phyloP scores from a whole-genome alignment of 2,329 filamentous ascomycete genomes.

The Tolypocladium amazonense region DNA sequence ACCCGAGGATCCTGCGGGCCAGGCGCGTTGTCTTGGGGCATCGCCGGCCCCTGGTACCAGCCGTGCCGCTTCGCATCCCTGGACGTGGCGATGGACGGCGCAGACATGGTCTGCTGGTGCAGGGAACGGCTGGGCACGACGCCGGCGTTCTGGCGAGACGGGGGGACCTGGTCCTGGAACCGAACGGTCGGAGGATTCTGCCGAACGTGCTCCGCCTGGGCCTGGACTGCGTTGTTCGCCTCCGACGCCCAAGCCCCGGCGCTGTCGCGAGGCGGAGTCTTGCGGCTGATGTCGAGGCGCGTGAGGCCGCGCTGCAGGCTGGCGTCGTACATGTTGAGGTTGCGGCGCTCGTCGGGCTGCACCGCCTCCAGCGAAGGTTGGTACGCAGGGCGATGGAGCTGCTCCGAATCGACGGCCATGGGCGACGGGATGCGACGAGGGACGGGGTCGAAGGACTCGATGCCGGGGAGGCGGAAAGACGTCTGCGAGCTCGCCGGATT shows the following conservation, averaged over 20 bases:
- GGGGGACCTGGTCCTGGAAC: constrained; percentile 38
- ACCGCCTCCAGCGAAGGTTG: constrained; percentile 18
- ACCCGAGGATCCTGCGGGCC: constrained; percentile 19
- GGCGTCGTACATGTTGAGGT: constrained; percentile 51
- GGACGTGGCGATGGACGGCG: constrained; percentile 43
- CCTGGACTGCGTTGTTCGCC: constrained; percentile 42
- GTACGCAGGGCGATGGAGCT: constrained; percentile 21
- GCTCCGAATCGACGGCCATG: constrained; percentile 60
- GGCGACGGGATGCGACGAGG: constrained; percentile 60
- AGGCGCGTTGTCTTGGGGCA: constrained; percentile 24
- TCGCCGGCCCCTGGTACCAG: constrained; percentile 55
- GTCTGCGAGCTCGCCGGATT: constrained; percentile 41
- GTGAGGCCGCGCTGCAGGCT: constrained; percentile 56
- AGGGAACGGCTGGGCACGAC: constrained; percentile 15
- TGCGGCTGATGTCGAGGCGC: constrained; percentile 51
- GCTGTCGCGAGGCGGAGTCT: constrained; percentile 38
- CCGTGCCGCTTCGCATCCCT: constrained; percentile 56
- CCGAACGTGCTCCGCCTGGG: constrained; percentile 41
- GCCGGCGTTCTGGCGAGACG: constrained; percentile 19
- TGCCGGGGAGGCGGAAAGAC: constrained; percentile 67
- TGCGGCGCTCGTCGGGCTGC: constrained; percentile 35
- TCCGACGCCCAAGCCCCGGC: constrained; percentile 48
- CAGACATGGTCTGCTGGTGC: constrained; percentile 51
- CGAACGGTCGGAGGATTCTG: constrained; percentile 37
- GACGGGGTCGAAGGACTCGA: constrained; percentile 80